A percentile compares a stretch with the other conserved stretches of the same genome.
Evolutionary conservation across 148 eudicot species (phyloP).

Genomic region (Hydrangea macrophylla): DNA sequence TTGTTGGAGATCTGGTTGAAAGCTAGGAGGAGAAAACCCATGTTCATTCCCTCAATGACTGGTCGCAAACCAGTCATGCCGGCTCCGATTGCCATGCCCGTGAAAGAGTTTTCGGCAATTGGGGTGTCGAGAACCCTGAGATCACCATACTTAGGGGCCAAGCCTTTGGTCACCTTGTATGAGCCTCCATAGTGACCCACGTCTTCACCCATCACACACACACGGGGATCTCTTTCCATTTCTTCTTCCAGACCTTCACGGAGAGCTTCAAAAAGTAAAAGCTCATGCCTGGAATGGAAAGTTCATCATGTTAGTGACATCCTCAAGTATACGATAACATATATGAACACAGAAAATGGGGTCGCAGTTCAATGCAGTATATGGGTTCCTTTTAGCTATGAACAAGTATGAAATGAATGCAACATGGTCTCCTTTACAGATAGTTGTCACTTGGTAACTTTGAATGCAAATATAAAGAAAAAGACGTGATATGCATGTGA

Average conservation of each 20-base stretch:
- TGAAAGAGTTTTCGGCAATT: slow-evolving; percentile 75
- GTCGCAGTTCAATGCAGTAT: background rate
- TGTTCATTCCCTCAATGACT: slow-evolving; percentile 69
- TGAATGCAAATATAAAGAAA: background rate
- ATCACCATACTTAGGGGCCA: slow-evolving; percentile 63
- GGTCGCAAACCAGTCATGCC: slow-evolving; percentile 77
- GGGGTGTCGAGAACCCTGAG: slow-evolving; percentile 74
- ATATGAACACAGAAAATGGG: background rate
- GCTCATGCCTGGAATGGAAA: slow-evolving; percentile 49
- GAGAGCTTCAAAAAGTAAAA: slow-evolving; percentile 71
- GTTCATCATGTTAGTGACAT: background rate
- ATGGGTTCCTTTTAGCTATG: background rate
- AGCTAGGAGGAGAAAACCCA: slow-evolving; percentile 73
- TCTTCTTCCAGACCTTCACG: slow-evolving; percentile 75
- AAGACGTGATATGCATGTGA: background rate
- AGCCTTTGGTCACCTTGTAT: slow-evolving; percentile 73
- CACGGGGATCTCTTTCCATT: slow-evolving; percentile 62
- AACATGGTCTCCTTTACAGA: background rate
- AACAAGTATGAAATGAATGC: background rate
- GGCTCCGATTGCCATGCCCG: slow-evolving; percentile 74
- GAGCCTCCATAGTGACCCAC: slow-evolving; percentile 84
- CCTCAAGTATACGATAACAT: background rate
- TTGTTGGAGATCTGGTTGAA: slow-evolving; percentile 78
- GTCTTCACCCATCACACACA: slow-evolving; percentile 75
- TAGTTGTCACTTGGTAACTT: background rate